Evolutionary conservation across 495 filamentous ascomycete genomes (phyloP).

Genomic region (Stereocaulon alpinum): DNA sequence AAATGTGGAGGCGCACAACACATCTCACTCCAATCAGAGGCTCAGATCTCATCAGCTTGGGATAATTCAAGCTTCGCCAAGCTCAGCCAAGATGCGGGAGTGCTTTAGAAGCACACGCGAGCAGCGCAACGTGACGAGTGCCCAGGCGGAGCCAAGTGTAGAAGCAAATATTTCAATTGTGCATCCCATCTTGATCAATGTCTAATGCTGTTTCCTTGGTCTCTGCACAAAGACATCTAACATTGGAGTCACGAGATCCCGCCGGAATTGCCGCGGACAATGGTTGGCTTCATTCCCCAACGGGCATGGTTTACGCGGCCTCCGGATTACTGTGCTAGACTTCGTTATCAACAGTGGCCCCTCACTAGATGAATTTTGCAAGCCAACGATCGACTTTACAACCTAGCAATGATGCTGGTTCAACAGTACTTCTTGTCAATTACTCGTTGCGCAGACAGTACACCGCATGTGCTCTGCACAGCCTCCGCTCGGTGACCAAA

Average conservation of each 20-base stretch:
- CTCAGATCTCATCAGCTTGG: not conserved
- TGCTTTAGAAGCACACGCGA: too few relatives aligned
- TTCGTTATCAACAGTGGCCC: too few relatives aligned
- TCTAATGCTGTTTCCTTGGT: too few relatives aligned
- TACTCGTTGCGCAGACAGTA: not conserved
- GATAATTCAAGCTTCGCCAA: not conserved
- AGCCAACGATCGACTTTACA: not conserved
- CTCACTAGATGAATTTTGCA: not conserved
- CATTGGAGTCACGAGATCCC: not conserved
- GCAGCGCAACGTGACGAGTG: too few relatives aligned
- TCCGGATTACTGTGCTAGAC: not conserved
- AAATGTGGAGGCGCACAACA: too few relatives aligned
- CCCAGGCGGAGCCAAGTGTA: too few relatives aligned
- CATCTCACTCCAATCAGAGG: not conserved
- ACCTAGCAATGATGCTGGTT: not conserved
- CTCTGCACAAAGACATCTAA: not conserved
- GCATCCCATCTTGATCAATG: too few relatives aligned
- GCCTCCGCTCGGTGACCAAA: not conserved
- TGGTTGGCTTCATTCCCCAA: not conserved
- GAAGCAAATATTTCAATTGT: too few relatives aligned
- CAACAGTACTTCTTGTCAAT: not conserved
- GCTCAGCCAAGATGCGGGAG: not conserved
- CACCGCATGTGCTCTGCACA: not conserved
- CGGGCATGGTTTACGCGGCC: constrained; percentile 1
- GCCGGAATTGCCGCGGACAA: not conserved